Conservation (phyloP, 1,284 basidiomycete genomes). For the Macrocystidia cucumis region DNA sequence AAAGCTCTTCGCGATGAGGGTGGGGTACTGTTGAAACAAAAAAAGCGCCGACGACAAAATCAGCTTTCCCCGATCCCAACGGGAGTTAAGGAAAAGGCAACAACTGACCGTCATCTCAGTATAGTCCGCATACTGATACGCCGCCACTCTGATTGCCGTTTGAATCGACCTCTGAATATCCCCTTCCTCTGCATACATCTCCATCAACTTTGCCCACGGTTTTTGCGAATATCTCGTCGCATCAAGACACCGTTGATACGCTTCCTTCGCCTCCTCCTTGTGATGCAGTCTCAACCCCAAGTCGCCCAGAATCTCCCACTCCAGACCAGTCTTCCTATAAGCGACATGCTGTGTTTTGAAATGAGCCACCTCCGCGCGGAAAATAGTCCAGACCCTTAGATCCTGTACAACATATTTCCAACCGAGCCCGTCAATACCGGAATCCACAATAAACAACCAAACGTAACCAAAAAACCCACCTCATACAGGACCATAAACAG, state of each 20-base stretch:
- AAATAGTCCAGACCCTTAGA: slow-evolving; percentile 98
- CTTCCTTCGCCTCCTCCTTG: slow-evolving; percentile 97
- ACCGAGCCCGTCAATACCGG: too few species aligned
- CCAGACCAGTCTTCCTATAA: slow-evolving; percentile 92
- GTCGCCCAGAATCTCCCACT: slow-evolving; percentile 99
- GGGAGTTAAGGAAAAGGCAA: slow-evolving; percentile 19
- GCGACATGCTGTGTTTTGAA: slow-evolving; percentile 97
- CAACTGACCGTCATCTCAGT: slow-evolving; percentile 82
- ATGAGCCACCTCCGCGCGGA: slow-evolving; percentile 97
- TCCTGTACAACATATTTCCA: too few species aligned
- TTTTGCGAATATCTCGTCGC: slow-evolving; percentile 82
- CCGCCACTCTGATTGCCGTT: slow-evolving; percentile 86
- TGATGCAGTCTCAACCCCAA: slow-evolving; percentile 89
- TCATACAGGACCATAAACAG: slow-evolving; percentile 98
- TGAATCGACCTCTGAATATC: slow-evolving; percentile 89
- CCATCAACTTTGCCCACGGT: slow-evolving; percentile 88
- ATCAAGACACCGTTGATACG: slow-evolving; percentile 92
- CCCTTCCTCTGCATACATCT: slow-evolving; percentile 91
- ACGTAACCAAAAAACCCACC: slow-evolving; percentile 44
- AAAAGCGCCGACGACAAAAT: slow-evolving; percentile 5
- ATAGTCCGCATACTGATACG: slow-evolving; percentile 84
- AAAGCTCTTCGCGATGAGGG: slow-evolving; percentile 81
- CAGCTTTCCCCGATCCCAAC: too few species aligned
- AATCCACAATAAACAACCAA: neutral
- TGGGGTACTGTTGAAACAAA: slow-evolving; percentile 63